phyloP scores from a whole-genome alignment of 495 filamentous ascomycete species.

The Echria macrotheca region DNA sequence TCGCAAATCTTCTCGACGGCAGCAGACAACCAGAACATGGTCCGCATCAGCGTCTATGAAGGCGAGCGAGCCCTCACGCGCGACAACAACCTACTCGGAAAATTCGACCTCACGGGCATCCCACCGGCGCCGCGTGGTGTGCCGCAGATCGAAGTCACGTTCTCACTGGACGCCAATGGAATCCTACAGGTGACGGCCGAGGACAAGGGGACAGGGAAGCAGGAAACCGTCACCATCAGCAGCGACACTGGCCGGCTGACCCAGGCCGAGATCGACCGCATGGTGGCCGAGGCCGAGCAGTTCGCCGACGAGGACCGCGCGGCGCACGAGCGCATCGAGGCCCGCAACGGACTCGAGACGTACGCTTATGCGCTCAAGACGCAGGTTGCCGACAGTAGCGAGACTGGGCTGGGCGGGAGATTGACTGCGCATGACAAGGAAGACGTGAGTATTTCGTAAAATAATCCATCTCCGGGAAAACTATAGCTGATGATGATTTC shows the following conservation, averaged over 20 bases:
- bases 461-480: neutral
- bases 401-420: slow-evolving; percentile 86
- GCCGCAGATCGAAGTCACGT: slow-evolving; percentile 90
- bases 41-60: slow-evolving; percentile 90
- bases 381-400: slow-evolving; percentile 69
- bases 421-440: slow-evolving; percentile 95
- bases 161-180: slow-evolving; percentile 91
- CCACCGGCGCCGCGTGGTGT: slow-evolving; percentile 86
- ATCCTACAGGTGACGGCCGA: slow-evolving; percentile 86
- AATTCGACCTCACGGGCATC: slow-evolving; percentile 90
- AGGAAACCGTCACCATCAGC: slow-evolving; percentile 83
- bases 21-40: slow-evolving; percentile 87
- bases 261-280: slow-evolving; percentile 88
- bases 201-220: slow-evolving; percentile 90
- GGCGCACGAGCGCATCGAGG: slow-evolving; percentile 76
- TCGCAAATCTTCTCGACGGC: slow-evolving; percentile 92
- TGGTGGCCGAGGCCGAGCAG: slow-evolving; percentile 89
- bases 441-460: slow-evolving; percentile 46
- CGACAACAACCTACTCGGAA: slow-evolving; percentile 88
- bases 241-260: slow-evolving; percentile 86
- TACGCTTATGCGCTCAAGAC: slow-evolving; percentile 97
- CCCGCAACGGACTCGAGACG: slow-evolving; percentile 95
- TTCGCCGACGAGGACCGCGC: slow-evolving; percentile 95
- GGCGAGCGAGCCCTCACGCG: slow-evolving; percentile 89
- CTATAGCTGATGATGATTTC: slow-evolving; percentile 12